phyloP scores from a whole-genome alignment of 371 early-diverging fungal species.

The Rhizopus arrhizus region DNA sequence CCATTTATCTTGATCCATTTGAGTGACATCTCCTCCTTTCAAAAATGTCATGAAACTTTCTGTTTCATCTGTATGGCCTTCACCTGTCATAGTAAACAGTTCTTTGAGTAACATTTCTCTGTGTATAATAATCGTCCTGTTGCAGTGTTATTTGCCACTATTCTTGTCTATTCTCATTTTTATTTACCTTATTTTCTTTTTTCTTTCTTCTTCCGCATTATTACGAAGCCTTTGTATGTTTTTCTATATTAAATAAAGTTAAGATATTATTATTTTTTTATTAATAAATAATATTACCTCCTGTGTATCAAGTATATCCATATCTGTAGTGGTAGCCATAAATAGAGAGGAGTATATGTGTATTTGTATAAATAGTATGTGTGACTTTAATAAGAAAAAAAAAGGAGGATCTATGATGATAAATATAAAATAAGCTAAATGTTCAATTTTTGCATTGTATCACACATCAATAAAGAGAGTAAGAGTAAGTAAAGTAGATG shows the following conservation, averaged over 20 bases:
- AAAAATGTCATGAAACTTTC: constrained; percentile 32
- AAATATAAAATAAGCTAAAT: neutral
- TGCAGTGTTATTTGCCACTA: neutral
- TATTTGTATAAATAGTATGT: too few relatives aligned
- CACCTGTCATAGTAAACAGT: constrained; percentile 39
- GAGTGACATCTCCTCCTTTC: constrained; percentile 35
- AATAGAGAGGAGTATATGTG: neutral
- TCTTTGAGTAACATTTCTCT: constrained; percentile 40
- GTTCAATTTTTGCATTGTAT: neutral
- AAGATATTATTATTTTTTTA: neutral
- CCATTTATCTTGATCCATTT: constrained; percentile 43
- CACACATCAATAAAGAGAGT: neutral
- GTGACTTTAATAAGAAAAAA: neutral
- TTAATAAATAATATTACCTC: neutral
- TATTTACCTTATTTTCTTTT: constrained; percentile 32
- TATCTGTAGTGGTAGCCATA: neutral
- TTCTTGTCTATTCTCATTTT: neutral
- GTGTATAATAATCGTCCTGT: constrained; percentile 35
- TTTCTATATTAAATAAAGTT: constrained; percentile 9
- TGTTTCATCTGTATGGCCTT: constrained; percentile 13
- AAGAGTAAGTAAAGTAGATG: neutral
- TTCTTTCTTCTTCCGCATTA: constrained; percentile 32
- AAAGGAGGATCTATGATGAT: neutral
- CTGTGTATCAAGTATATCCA: constrained; percentile 1
- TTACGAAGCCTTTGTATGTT: constrained; percentile 31